Evolutionary conservation across 208 protist species (phyloP), one percentile per base, ranked within the genome.

Genomic region (Porcisia deanei): DNA sequence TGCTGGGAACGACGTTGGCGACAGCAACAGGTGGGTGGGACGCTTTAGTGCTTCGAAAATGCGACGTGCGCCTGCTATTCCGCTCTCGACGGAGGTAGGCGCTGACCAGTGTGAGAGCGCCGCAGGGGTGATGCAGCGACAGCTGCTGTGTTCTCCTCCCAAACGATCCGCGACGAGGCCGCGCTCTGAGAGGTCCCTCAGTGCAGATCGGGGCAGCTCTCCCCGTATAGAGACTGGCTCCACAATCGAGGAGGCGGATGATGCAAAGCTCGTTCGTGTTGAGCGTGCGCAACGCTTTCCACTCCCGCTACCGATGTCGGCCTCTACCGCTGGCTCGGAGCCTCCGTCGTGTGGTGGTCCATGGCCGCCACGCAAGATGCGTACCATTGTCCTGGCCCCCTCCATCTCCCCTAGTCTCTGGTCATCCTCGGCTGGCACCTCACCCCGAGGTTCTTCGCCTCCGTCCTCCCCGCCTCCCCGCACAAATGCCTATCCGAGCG

Each of bases 371-470:
- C 81, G 76, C 69, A 77, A 80, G 39, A 63, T 64, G 30, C 75
- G 75, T 12, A 78, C 71, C 25, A 74, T 80, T n/a, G 75, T 85
- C 8, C 59, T 85, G 10, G 76, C 81, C 5, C 77, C 77, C 34
- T 77, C 71, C 59, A 73, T 82, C 59, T 82, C 77, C 12, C 72
- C 73, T 41, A 82, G 77, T 34, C 66, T 82, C 37, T 73, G 69
- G 45, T 73, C 77, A 25, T 60, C 70, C 54, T 55, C 43, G 61
- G 25, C 60, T n/a, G 37, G 52, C 49, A 61, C 77, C 9, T 75
- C 76, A 8, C 53, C 45, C 49, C 49, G 45, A 18, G 57, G 68
- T 20, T 58, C 58, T 9, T 71, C 64, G 8, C 30, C 69, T 43
- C 12, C 41, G 20, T 30, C n/a, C 18, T 30, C 39, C 12, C 54